phyloP scores from a whole-genome alignment of 306 rosid species.

The Pyrus bretschneideri region DNA sequence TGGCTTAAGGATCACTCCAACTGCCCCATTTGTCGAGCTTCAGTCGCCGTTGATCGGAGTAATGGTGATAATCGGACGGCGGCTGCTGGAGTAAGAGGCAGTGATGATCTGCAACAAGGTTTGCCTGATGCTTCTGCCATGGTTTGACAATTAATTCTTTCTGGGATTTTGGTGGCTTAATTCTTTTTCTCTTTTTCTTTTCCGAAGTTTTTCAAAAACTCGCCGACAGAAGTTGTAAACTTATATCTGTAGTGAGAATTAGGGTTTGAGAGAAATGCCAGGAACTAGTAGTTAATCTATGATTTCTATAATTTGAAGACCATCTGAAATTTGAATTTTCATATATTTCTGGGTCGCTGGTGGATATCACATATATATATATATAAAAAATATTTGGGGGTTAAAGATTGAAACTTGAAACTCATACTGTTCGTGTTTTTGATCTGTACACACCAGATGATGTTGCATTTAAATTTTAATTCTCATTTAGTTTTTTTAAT shows the following conservation, averaged over 20 bases:
- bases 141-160: conserved; percentile 30
- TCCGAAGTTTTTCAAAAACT: not conserved
- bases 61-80: not conserved
- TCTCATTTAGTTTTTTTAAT: not conserved
- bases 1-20: conserved; percentile 62
- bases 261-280: not conserved
- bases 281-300: not conserved
- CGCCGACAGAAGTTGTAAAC: not conserved
- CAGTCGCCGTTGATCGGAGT: conserved; percentile 23
- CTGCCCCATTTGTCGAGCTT: conserved; percentile 74
- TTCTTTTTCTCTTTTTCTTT: not conserved
- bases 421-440: not conserved
- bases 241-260: not conserved
- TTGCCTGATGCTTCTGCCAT: conserved; percentile 33
- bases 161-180: not conserved
- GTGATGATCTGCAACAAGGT: conserved; percentile 31
- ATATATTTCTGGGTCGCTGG: not conserved
- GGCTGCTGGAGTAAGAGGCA: conserved; percentile 13
- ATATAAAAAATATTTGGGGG: not conserved
- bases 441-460: not conserved
- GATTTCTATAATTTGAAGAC: not conserved
- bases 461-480: not conserved
- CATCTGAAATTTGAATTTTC: not conserved
- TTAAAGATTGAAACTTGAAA: not conserved
- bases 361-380: not conserved